Evolutionary conservation across 208 protist species (phyloP).

Genomic region (Leishmania tarentolae): DNA sequence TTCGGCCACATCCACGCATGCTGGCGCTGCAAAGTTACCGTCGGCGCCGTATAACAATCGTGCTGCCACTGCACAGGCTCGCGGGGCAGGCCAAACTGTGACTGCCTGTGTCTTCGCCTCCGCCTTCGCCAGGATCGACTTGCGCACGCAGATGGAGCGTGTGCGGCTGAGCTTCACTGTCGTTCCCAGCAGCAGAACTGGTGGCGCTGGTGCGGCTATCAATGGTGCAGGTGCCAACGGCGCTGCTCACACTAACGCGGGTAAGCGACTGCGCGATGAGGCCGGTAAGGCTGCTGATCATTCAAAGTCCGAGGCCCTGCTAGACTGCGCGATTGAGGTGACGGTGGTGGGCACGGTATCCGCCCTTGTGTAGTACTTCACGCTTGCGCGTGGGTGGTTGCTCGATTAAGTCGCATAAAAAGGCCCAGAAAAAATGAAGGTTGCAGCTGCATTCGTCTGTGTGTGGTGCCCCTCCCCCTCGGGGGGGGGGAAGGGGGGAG

Average conservation of each 20-base stretch:
- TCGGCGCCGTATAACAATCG: slow-evolving; percentile 40
- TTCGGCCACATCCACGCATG: neutral
- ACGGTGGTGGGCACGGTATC: slow-evolving; percentile 46
- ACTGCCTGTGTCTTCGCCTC: slow-evolving; percentile 20
- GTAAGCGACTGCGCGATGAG: neutral
- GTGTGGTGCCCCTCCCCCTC: too few relatives aligned
- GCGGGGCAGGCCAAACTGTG: slow-evolving; percentile 20
- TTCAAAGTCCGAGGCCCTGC: neutral
- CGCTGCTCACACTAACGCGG: neutral
- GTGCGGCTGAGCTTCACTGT: slow-evolving; percentile 63
- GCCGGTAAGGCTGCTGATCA: neutral
- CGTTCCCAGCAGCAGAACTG: slow-evolving; percentile 22
- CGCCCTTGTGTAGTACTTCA: slow-evolving; percentile 21
- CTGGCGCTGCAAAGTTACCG: neutral
- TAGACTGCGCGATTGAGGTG: slow-evolving; percentile 35
- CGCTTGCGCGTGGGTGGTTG: neutral
- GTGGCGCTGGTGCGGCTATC: neutral
- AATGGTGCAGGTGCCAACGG: slow-evolving; percentile 2
- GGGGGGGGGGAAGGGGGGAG: neutral
- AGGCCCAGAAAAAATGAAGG: neutral
- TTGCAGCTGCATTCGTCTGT: neutral
- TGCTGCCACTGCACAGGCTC: slow-evolving; percentile 34
- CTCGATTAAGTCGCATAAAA: neutral
- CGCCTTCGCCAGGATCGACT: slow-evolving; percentile 42
- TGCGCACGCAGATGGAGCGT: slow-evolving; percentile 64